Base-by-base conservation (phyloP, 257 asterid genomes). In the Nicotiana sylvestris region DNA sequence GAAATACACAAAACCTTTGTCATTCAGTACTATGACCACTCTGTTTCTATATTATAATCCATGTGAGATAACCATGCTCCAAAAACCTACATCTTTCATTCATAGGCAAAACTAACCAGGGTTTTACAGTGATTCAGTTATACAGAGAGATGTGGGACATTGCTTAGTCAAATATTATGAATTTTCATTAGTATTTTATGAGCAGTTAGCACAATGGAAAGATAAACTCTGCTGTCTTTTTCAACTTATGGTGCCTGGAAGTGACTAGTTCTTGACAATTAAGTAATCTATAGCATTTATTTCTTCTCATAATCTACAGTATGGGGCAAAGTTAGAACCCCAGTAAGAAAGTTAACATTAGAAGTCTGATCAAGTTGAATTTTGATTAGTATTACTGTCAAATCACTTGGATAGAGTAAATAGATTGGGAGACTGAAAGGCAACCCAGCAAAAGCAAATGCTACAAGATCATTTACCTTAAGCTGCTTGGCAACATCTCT, bases 401-500 rank as follows among this genome's bases (percentile, higher is more conserved):
- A 51, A 76, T 27, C 64, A 51, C 43, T 76, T 29, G 64, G 64
- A 32, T 49, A 37, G 29, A 76, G 29, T 8, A 74, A 49, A 27
- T 51, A 76, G 29, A 29, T 29, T 8, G 15, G 80, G 80, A 49
- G 61, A 46, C 25, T 12, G 15, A 76, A 51, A 76, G 80, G 7
- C 29, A 1, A 76, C 43, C 53, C 60, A 49, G 29, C 16, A 27
- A 76, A 72, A 17, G 64, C 64, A 76, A 67, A 65, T 35, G 70
- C n/a, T 65, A 76, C 46, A 51, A 76, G 80, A 76, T 51, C 43
- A 76, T 51, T 83, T 85, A 86, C 97, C 94, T 91, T 91, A 39
- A 92, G 93, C 86, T 92, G 95, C 84, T 91, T 91, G 83, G 97
- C 92, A 12, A 92, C 93, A 85, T 91, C 95, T 82, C 83, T 91